Conservation (phyloP, 2,329 filamentous ascomycete genomes). For the Myriosclerotinia scirpicola region DNA sequence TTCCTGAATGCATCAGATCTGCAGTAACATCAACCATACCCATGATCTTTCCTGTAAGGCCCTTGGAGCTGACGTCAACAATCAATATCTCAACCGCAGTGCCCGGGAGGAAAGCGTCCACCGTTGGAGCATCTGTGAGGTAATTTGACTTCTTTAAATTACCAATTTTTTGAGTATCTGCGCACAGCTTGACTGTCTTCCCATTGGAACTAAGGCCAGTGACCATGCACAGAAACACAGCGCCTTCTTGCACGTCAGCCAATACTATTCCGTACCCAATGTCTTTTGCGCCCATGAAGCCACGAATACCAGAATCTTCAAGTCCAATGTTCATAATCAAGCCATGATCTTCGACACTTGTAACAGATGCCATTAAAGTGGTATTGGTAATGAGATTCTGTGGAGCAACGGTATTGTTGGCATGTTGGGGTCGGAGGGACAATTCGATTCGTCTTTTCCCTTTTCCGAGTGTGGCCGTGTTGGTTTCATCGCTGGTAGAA, state of each 20-base stretch:
- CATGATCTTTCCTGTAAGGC: conserved; percentile 88
- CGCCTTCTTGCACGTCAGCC: conserved; percentile 73
- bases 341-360: conserved; percentile 94
- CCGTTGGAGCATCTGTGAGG: conserved; percentile 75
- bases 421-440: conserved; percentile 73
- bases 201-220: conserved; percentile 72
- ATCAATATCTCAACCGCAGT: conserved; percentile 85
- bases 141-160: conserved; percentile 63
- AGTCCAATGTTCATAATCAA: conserved; percentile 90
- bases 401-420: conserved; percentile 72
- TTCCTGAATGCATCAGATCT: conserved; percentile 85
- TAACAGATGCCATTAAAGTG: conserved; percentile 82
- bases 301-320: conserved; percentile 64
- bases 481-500: conserved; percentile 70
- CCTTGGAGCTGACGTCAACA: conserved; percentile 69
- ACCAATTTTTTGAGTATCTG: conserved; percentile 67
- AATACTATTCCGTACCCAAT: conserved; percentile 65
- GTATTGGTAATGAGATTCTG: conserved; percentile 72
- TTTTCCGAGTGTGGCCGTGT: conserved; percentile 46
- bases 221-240: conserved; percentile 81
- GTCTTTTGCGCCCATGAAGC: conserved; percentile 84
- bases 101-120: conserved; percentile 88
- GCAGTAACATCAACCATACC: conserved; percentile 88
- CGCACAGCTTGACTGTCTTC: conserved; percentile 83
- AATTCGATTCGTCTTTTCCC: conserved; percentile 82